Conservation (phyloP, 768 basidiomycete genomes). For the Clavaria fumosa region DNA sequence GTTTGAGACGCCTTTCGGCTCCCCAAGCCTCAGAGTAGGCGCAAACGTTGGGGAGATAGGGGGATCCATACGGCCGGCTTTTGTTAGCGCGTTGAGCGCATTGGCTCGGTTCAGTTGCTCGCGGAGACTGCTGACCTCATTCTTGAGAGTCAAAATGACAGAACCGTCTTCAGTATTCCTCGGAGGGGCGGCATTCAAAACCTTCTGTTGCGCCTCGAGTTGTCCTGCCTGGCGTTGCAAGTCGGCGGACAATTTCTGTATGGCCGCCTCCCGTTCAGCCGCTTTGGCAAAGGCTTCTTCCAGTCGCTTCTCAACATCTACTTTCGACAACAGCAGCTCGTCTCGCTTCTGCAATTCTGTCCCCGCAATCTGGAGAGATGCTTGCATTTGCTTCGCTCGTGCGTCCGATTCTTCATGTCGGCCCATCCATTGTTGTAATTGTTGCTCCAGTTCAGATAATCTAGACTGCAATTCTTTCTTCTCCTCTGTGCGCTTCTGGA, state of each 20-base stretch:
- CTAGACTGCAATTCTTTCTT: constrained; percentile 75
- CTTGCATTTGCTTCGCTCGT: constrained; percentile 56
- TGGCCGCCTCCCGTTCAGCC: constrained; percentile 70
- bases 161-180: constrained; percentile 72
- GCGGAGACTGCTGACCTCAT: constrained; percentile 80
- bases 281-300: constrained; percentile 64
- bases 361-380: constrained; percentile 53
- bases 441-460: constrained; percentile 66
- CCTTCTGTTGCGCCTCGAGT: constrained; percentile 62
- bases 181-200: constrained; percentile 44
- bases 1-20: constrained; percentile 30
- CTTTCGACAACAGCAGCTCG: constrained; percentile 60
- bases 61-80: constrained; percentile 50
- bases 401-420: constrained; percentile 80
- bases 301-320: constrained; percentile 61
- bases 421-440: constrained; percentile 70
- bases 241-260: constrained; percentile 70
- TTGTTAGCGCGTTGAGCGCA: constrained; percentile 75
- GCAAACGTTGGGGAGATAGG: constrained; percentile 79
- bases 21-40: constrained; percentile 49
- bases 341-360: constrained; percentile 57
- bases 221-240: constrained; percentile 55
- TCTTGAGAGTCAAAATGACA: constrained; percentile 79
- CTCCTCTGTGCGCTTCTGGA: constrained; percentile 83
- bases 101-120: constrained; percentile 96